These are phyloP conservation scores for Fomitopsis palustris DNA, from an alignment of 1,284 basidiomycete genomes.

Conservation along the genomic window DNA sequence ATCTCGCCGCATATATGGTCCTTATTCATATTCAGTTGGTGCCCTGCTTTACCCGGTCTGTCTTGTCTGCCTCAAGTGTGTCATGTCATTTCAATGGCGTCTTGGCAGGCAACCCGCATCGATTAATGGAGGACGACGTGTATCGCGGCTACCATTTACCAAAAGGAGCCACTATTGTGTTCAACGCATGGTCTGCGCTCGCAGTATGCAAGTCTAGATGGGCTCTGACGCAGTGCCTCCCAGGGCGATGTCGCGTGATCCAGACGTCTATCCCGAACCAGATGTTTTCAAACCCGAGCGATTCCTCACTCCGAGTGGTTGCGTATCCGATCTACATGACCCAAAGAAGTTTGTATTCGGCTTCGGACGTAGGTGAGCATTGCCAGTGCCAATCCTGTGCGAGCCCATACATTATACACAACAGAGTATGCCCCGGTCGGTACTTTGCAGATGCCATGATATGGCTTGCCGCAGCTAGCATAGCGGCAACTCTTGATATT, in stretches of 20 bases:
- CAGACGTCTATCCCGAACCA: constrained; percentile 18
- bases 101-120: constrained; percentile 13
- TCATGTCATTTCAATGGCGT: background rate
- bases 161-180: constrained; percentile 18
- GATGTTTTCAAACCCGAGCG: constrained; percentile 20
- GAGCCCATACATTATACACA: background rate
- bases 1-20: background rate
- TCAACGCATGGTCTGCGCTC: constrained; percentile 14
- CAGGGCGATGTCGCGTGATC: constrained; percentile 10
- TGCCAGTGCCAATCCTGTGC: background rate
- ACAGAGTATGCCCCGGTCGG: constrained; percentile 20
- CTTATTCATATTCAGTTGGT: background rate
- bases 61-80: background rate
- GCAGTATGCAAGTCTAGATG: background rate
- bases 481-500: constrained; percentile 21
- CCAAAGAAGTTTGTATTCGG: constrained; percentile 18
- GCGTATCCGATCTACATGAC: constrained; percentile 6
- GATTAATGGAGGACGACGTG: constrained; percentile 15
- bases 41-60: background rate
- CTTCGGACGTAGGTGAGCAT: constrained; percentile 21
- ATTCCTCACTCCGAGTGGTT: constrained; percentile 13
- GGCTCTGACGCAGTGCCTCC: constrained; percentile 11
- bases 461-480: constrained; percentile 18
- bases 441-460: constrained; percentile 21
- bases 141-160: constrained; percentile 21